phyloP scores from a whole-genome alignment of 2,329 filamentous ascomycete species.

The Claviceps spartinae region DNA sequence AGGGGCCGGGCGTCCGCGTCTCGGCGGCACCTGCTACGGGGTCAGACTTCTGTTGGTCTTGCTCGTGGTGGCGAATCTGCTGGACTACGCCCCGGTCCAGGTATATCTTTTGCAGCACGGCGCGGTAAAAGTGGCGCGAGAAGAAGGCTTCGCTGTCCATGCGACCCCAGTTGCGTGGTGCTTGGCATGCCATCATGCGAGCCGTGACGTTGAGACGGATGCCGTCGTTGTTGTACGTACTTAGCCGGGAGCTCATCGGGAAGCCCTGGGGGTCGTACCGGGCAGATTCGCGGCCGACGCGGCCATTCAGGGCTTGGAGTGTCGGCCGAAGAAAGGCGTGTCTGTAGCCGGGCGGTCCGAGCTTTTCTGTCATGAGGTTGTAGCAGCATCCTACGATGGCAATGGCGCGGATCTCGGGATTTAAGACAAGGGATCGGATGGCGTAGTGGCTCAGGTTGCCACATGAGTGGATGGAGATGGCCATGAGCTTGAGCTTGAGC shows the following conservation, averaged over 20 bases:
- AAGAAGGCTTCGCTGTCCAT: constrained; percentile 80
- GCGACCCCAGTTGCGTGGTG: constrained; percentile 79
- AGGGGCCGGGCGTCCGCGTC: constrained; percentile 22
- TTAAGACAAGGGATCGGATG: constrained; percentile 71
- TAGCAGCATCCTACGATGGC: constrained; percentile 98
- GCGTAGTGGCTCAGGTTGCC: constrained; percentile 95
- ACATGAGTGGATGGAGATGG: constrained; percentile 91
- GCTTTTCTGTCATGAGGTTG: constrained; percentile 82
- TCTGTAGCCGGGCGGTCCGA: constrained; percentile 80
- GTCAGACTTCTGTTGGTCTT: not conserved
- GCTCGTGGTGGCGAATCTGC: constrained; percentile 32
- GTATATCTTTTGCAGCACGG: constrained; percentile 83
- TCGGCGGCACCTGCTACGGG: not conserved
- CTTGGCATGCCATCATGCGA: constrained; percentile 96
- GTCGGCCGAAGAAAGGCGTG: constrained; percentile 61
- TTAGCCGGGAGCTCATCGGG: constrained; percentile 69
- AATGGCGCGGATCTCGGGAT: constrained; percentile 73
- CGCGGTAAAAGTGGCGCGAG: constrained; percentile 82
- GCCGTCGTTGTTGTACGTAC: constrained; percentile 44
- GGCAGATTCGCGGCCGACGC: constrained; percentile 53
- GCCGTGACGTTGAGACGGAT: constrained; percentile 89
- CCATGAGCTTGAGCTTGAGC: constrained; percentile 52
- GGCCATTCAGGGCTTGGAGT: constrained; percentile 51
- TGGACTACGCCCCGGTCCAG: constrained; percentile 68
- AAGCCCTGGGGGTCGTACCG: constrained; percentile 84